Evolutionary conservation across 345 rosid genomes (phyloP).

Genomic region (Moringa oleifera): DNA sequence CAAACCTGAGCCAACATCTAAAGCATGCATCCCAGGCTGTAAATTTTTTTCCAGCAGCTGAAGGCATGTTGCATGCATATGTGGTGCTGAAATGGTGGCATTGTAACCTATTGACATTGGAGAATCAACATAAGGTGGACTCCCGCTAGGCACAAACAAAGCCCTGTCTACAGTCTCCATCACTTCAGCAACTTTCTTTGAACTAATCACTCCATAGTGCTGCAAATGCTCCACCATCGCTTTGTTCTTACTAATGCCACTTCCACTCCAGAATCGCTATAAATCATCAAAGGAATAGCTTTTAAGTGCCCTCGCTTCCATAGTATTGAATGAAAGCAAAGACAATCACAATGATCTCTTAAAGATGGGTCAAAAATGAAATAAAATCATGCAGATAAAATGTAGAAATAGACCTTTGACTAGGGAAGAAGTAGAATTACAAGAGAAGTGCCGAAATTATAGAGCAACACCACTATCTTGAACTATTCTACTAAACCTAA

Average conservation of each 20-base stretch:
- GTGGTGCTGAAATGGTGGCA: conserved; percentile 98
- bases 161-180: conserved; percentile 86
- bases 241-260: conserved; percentile 43
- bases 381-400: not conserved
- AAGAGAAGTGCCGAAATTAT: no score
- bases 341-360: not conserved
- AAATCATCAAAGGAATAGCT: conserved; percentile 13
- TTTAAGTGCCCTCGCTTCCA: not conserved
- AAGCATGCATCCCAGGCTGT: conserved; percentile 85
- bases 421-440: no score
- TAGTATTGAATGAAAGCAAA: not conserved
- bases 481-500: no score
- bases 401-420: no score
- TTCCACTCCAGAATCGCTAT: conserved; percentile 51
- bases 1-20: conserved; percentile 97
- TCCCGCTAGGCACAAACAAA: conserved; percentile 67
- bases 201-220: conserved; percentile 53
- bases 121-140: conserved; percentile 70
- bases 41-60: conserved; percentile 72
- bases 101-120: conserved; percentile 91
- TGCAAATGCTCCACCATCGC: conserved; percentile 70
- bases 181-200: conserved; percentile 66
- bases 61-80: conserved; percentile 97
- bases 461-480: no score
- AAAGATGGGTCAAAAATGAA: not conserved